Conservation (phyloP, 2,329 filamentous ascomycete genomes). For the Pseudogymnoascus sp. region DNA sequence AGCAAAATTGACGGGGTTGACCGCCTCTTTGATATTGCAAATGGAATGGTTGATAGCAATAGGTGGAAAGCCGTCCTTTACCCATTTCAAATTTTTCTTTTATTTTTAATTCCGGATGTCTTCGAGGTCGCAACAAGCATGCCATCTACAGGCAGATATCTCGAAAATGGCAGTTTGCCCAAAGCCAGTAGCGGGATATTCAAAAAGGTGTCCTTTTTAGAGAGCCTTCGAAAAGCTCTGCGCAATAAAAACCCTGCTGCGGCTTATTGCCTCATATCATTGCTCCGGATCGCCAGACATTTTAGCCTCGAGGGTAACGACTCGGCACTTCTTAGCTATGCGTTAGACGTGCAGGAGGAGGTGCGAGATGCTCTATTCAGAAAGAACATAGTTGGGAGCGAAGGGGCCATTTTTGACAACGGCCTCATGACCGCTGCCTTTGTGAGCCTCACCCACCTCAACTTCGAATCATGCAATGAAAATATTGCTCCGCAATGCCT, state of each 20-base stretch:
- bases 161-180: slow-evolving; percentile 36
- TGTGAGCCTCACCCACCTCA: slow-evolving; percentile 56
- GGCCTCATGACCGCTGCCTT: slow-evolving; percentile 61
- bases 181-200: slow-evolving; percentile 54
- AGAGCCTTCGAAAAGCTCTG: slow-evolving; percentile 54
- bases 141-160: slow-evolving; percentile 12
- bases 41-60: slow-evolving; percentile 51
- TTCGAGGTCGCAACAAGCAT: slow-evolving; percentile 64
- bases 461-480: slow-evolving; percentile 51
- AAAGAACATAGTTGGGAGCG: slow-evolving; percentile 39
- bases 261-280: slow-evolving; percentile 56
- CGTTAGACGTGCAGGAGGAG: slow-evolving; percentile 63
- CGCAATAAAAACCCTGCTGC: slow-evolving; percentile 60
- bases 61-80: slow-evolving; percentile 50
- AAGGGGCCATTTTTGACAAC: slow-evolving; percentile 50
- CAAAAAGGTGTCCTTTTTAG: slow-evolving; percentile 61
- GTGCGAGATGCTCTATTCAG: slow-evolving; percentile 59
- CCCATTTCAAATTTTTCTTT: slow-evolving; percentile 54
- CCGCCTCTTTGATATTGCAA: slow-evolving; percentile 62
- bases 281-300: slow-evolving; percentile 57
- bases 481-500: slow-evolving; percentile 51
- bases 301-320: slow-evolving; percentile 54
- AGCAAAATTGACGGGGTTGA: slow-evolving; percentile 59
- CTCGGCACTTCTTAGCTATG: slow-evolving; percentile 52
- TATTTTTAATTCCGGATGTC: slow-evolving; percentile 60